phyloP scores from a whole-genome alignment of 164 flowering plant species.

The Stephania japonica region DNA sequence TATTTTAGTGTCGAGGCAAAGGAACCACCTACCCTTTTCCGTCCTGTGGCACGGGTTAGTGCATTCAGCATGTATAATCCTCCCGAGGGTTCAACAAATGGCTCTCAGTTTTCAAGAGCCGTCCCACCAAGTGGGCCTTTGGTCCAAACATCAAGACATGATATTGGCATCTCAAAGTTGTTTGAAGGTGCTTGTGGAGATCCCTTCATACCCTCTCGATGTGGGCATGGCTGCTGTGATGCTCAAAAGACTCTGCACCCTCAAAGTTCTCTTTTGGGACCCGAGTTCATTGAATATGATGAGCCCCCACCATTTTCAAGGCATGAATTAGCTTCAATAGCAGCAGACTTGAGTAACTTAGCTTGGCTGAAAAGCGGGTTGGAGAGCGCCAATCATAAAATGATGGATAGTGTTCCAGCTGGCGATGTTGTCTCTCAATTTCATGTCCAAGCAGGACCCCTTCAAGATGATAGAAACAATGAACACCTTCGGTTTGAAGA shows the following conservation, averaged over 20 bases:
- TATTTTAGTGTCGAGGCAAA: slow-evolving; percentile 20
- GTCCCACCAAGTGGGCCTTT: slow-evolving; percentile 33
- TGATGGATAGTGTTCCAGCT: slow-evolving; percentile 17
- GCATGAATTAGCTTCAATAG: slow-evolving; percentile 60
- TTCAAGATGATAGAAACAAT: slow-evolving; percentile 21
- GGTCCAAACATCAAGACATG: slow-evolving; percentile 37
- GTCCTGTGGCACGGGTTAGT: slow-evolving; percentile 69
- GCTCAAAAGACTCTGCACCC: slow-evolving; percentile 8
- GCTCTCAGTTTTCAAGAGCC: slow-evolving; percentile 19
- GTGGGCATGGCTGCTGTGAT: slow-evolving; percentile 72
- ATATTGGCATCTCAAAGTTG: slow-evolving; percentile 37
- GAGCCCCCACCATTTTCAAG: slow-evolving; percentile 60
- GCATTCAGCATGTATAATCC: slow-evolving; percentile 57
- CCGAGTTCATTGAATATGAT: slow-evolving; percentile 67
- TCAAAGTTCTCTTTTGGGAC: slow-evolving; percentile 56
- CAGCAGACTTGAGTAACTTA: slow-evolving; percentile 59
- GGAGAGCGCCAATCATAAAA: slow-evolving; percentile 23
- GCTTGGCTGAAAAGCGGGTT: slow-evolving; percentile 79
- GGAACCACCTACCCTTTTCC: slow-evolving; percentile 43
- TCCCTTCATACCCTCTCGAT: slow-evolving; percentile 47
- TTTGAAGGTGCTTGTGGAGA: slow-evolving; percentile 42
- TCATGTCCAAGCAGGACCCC: slow-evolving; percentile 11
- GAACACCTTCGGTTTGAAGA: slow-evolving; percentile 27
- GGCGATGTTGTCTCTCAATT: slow-evolving; percentile 15
- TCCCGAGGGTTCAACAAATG: slow-evolving; percentile 25